These are phyloP conservation scores for Nidula microcarpa DNA, from an alignment of 768 basidiomycete genomes.

Conservation along the genomic window DNA sequence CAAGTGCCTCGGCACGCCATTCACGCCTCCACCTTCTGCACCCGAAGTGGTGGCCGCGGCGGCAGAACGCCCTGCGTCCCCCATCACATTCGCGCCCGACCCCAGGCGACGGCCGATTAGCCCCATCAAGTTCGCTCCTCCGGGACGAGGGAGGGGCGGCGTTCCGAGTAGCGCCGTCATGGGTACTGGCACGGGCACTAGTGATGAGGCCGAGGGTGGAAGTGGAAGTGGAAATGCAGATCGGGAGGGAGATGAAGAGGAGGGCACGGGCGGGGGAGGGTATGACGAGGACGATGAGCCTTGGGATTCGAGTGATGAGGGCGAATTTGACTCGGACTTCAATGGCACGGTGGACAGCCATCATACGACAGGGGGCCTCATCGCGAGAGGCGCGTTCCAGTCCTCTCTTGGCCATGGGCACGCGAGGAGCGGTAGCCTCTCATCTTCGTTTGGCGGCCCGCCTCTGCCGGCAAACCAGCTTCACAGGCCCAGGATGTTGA, in stretches of 20 bases:
- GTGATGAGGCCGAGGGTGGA: conserved; percentile 7
- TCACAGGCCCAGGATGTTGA: not conserved
- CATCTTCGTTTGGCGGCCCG: not conserved
- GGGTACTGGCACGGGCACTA: conserved; percentile 6
- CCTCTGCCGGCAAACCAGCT: not conserved
- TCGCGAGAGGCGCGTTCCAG: not conserved
- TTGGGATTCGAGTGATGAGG: not conserved
- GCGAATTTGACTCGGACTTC: not conserved
- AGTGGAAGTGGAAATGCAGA: conserved; percentile 3
- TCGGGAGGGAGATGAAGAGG: conserved; percentile 5
- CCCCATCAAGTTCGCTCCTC: conserved; percentile 39
- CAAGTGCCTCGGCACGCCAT: conserved; percentile 42
- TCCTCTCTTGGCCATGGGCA: not conserved
- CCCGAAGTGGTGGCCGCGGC: not conserved
- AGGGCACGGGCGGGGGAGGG: conserved; percentile 16
- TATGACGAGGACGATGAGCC: conserved; percentile 15
- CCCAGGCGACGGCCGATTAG: conserved; percentile 34
- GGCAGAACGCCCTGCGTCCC: conserved; percentile 49
- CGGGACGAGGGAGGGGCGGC: conserved; percentile 5
- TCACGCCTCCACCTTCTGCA: conserved; percentile 16
- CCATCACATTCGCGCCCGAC: conserved; percentile 65
- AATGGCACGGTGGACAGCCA: not conserved
- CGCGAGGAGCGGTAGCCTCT: not conserved
- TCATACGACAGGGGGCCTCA: not conserved
- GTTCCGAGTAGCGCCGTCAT: conserved; percentile 1